Percentiles rank a stretch among this genome's conserved stretches.
phyloP scores from a whole-genome alignment of 768 basidiomycete species.

The Mycena epipterygia region DNA sequence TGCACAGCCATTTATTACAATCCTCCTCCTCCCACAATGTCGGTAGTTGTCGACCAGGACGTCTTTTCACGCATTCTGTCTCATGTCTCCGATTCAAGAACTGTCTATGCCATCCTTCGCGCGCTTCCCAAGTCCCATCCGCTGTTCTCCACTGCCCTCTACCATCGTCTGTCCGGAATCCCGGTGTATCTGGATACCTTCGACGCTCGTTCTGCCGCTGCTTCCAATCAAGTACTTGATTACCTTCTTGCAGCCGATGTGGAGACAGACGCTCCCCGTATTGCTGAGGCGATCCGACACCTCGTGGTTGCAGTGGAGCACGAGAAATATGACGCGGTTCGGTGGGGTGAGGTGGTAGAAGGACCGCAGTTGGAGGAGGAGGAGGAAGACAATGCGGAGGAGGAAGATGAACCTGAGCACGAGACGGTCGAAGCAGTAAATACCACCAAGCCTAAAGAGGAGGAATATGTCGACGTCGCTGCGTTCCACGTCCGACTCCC shows the following conservation, averaged over 20 bases:
- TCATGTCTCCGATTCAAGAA: slow-evolving; percentile 16
- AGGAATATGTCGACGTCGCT: slow-evolving; percentile 4
- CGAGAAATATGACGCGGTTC: slow-evolving; percentile 4
- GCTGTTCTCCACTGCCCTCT: slow-evolving; percentile 5
- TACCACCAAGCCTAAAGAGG: neutral
- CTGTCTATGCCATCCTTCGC: slow-evolving; percentile 14
- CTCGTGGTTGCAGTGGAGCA: slow-evolving; percentile 20
- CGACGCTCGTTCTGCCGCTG: neutral
- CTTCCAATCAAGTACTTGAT: slow-evolving; percentile 17
- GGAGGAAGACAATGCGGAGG: neutral
- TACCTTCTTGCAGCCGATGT: neutral
- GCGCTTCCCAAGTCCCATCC: slow-evolving; percentile 19
- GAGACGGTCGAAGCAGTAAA: neutral
- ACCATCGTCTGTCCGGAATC: slow-evolving; percentile 21
- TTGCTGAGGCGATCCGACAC: slow-evolving; percentile 12
- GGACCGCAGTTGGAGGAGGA: neutral
- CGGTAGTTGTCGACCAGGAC: slow-evolving; percentile 19
- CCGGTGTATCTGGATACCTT: slow-evolving; percentile 32
- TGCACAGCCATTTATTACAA: too few relatives aligned
- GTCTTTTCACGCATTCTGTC: slow-evolving; percentile 35
- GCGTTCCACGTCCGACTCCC: slow-evolving; percentile 22
- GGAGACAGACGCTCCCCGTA: neutral
- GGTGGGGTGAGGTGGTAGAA: neutral
- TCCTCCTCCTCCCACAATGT: neutral
- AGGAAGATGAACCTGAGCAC: neutral